Base-by-base conservation (phyloP, 495 filamentous ascomycete species). In the Neurospora pannonica region DNA sequence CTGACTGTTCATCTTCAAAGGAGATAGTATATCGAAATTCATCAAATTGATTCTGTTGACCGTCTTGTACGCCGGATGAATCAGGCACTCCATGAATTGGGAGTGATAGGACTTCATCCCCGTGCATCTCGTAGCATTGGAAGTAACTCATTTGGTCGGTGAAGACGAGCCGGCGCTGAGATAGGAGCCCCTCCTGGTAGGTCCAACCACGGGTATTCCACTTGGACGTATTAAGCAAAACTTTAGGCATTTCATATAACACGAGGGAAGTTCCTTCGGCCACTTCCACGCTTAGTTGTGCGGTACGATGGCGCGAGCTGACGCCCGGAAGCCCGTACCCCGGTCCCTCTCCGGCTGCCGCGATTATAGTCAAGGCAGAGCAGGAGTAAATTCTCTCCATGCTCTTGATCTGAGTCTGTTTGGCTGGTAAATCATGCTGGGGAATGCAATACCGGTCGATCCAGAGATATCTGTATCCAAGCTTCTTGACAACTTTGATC, bases 181-280 rank as follows among this genome's bases (percentile, higher is more conserved):
- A 80, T 5, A 85, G 72, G 0, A 83, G 19, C 1, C 70, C 81
- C 70, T 86, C 84, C 71, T 86, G 84, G 72, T 77, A 86, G 2
- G 84, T 86, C 84, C 84, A 86, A 10, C 79, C 84, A 39, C 84
- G 71, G 5, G 76, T 81, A 9, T 39, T n/a, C 84, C 82, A 85
- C n/a, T 71, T 77, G 0, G 79, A 81, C 1, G 69, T n/a, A 8
- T 4, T 0, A 38, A 84, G 72, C 21, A 54, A 19, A 15, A 1
- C 0, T 19, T 3, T 62, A 3, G 54, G 54, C 2, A 0, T 62
- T 19, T 62, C 15, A 6, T 62, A 34, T 0, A 6, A 0, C 54
- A n/a, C n/a, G n/a, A 62, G 54, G 54, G 54, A 62, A 4, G 34
- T 62, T 1, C 0, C 13, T 42, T 38, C 54, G 62, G 76, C 13